Evolutionary conservation across 1,284 basidiomycete genomes (phyloP).

Genomic region (Farysia itapuensis): DNA sequence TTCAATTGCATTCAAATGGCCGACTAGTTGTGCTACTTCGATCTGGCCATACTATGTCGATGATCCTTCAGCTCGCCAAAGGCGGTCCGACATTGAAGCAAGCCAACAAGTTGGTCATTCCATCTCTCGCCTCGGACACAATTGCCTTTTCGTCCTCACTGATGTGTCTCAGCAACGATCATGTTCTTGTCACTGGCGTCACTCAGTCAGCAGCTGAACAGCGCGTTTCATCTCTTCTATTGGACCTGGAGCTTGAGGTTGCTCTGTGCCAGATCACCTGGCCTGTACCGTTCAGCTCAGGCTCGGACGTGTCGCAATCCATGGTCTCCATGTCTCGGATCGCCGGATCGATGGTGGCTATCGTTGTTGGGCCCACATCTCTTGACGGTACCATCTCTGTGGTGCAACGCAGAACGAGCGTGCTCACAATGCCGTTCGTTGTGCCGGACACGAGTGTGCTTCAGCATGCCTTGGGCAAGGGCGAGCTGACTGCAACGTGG

Average conservation of each 20-base stretch:
- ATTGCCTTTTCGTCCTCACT: slow-evolving; percentile 3
- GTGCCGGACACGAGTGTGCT: slow-evolving; percentile 30
- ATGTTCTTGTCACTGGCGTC: slow-evolving; percentile 20
- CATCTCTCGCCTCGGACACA: neutral
- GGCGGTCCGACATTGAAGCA: neutral
- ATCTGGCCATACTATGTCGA: slow-evolving; percentile 15
- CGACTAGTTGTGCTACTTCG: slow-evolving; percentile 13
- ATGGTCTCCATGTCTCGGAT: slow-evolving; percentile 24
- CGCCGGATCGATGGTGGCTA: slow-evolving; percentile 24
- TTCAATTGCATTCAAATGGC: slow-evolving; percentile 21
- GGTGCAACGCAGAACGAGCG: slow-evolving; percentile 20
- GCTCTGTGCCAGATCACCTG: slow-evolving; percentile 29
- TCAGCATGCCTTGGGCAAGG: slow-evolving; percentile 32
- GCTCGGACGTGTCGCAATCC: slow-evolving; percentile 8
- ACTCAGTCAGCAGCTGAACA: slow-evolving; percentile 16
- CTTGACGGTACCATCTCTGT: slow-evolving; percentile 2
- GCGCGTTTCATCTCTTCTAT: slow-evolving; percentile 19
- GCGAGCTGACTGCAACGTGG: slow-evolving; percentile 27
- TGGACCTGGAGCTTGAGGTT: slow-evolving; percentile 28
- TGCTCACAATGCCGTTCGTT: slow-evolving; percentile 21
- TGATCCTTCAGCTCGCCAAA: slow-evolving; percentile 4
- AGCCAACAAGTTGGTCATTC: neutral
- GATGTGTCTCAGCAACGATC: slow-evolving; percentile 27
- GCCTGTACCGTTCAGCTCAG: slow-evolving; percentile 11
- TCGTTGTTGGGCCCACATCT: slow-evolving; percentile 21